phyloP scores from a whole-genome alignment of 2,329 filamentous ascomycete genomes.

The Pseudogymnoascus sp. region DNA sequence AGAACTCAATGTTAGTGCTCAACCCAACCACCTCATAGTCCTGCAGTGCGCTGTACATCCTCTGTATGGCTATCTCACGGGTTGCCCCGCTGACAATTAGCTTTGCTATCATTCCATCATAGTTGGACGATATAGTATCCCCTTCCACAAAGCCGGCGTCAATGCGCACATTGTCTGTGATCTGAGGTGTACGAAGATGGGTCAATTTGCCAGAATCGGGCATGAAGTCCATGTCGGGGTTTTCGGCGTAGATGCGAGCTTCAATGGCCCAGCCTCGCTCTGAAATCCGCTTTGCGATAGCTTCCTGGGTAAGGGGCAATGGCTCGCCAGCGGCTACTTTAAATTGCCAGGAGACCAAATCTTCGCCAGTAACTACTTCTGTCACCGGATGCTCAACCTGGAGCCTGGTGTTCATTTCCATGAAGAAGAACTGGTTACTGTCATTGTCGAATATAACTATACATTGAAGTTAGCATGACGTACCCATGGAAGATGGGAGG shows the following conservation, averaged over 20 bases:
- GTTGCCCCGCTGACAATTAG: slow-evolving; percentile 80
- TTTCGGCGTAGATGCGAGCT: slow-evolving; percentile 93
- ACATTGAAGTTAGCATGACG: slow-evolving; percentile 36
- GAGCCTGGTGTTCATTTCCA: slow-evolving; percentile 78
- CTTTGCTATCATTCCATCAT: slow-evolving; percentile 98
- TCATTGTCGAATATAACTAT: slow-evolving; percentile 79
- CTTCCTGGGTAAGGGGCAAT: slow-evolving; percentile 55
- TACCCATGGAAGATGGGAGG: slow-evolving; percentile 26
- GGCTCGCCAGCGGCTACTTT: slow-evolving; percentile 66
- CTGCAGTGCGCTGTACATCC: slow-evolving; percentile 69
- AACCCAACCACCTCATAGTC: slow-evolving; percentile 89
- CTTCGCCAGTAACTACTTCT: slow-evolving; percentile 66
- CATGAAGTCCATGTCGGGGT: slow-evolving; percentile 83
- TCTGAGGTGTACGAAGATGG: slow-evolving; percentile 66
- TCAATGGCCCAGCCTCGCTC: slow-evolving; percentile 82
- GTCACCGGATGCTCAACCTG: slow-evolving; percentile 97
- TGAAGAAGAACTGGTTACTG: slow-evolving; percentile 71
- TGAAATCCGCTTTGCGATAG: slow-evolving; percentile 62
- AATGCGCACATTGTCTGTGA: slow-evolving; percentile 69
- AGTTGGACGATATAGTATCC: slow-evolving; percentile 86
- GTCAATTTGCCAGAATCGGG: slow-evolving; percentile 85
- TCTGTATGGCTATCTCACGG: slow-evolving; percentile 72
- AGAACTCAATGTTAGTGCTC: slow-evolving; percentile 92
- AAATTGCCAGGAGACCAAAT: slow-evolving; percentile 93
- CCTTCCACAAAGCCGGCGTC: slow-evolving; percentile 90